phyloP scores from a whole-genome alignment of 306 rosid genomes.

The Lathyrus tuberosus region DNA sequence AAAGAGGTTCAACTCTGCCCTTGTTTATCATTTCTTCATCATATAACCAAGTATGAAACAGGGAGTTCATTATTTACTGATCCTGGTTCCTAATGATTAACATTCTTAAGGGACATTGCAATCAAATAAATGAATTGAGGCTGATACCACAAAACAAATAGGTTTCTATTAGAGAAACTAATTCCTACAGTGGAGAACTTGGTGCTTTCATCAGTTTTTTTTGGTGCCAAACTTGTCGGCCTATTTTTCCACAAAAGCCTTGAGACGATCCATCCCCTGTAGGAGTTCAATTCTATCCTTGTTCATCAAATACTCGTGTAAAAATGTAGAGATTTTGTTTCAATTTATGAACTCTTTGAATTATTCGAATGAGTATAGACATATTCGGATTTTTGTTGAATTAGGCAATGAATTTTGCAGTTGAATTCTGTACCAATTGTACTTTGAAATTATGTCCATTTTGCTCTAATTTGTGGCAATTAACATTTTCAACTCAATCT shows the following conservation, averaged over 20 bases:
- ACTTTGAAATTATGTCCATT: too few species aligned
- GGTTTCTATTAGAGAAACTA: conserved; percentile 4
- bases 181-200: conserved; percentile 28
- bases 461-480: too few species aligned
- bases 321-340: conserved; percentile 49
- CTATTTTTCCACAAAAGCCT: conserved; percentile 61
- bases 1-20: conserved; percentile 23
- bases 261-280: conserved; percentile 62
- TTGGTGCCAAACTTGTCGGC: conserved; percentile 19
- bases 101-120: conserved; percentile 21
- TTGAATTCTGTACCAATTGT: too few species aligned
- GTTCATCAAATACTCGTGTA: conserved; percentile 72
- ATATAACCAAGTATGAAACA: conserved; percentile 62
- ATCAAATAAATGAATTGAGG: conserved; percentile 25
- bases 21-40: conserved; percentile 34
- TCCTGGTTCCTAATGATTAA: conserved; percentile 44
- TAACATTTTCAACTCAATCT: too few species aligned
- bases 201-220: conserved; percentile 17
- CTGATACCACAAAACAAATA: conserved; percentile 23
- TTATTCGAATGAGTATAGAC: too few species aligned
- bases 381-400: conserved; percentile 34
- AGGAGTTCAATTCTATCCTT: too few species aligned
- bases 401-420: neutral
- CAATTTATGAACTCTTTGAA: conserved; percentile 34
- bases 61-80: conserved; percentile 59